Evolutionary conservation across 2,329 filamentous ascomycete species (phyloP).

Genomic region (Nigrograna mackinnonii): DNA sequence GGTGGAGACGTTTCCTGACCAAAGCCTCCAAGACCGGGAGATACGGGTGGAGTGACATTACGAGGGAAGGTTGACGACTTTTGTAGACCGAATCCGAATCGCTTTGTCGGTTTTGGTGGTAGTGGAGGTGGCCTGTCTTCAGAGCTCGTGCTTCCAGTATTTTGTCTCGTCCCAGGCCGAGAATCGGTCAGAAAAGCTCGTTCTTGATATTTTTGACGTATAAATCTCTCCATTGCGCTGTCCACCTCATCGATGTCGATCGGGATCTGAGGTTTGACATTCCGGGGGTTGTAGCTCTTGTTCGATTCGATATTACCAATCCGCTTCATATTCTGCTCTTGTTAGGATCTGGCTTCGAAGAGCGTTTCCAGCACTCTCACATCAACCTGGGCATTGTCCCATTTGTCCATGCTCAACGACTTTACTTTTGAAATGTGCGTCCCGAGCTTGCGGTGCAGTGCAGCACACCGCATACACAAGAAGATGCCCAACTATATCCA

Average conservation of each 20-base stretch:
- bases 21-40: slow-evolving; percentile 35
- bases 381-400: slow-evolving; percentile 95
- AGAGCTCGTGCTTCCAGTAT: slow-evolving; percentile 60
- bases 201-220: slow-evolving; percentile 89
- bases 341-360: slow-evolving; percentile 13
- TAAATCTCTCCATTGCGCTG: slow-evolving; percentile 92
- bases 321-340: slow-evolving; percentile 82
- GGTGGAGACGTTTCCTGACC: slow-evolving; percentile 38
- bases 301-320: slow-evolving; percentile 87
- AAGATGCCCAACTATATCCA: slow-evolving; percentile 80
- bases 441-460: slow-evolving; percentile 92
- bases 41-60: slow-evolving; percentile 52
- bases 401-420: slow-evolving; percentile 97
- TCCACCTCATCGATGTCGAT: slow-evolving; percentile 92
- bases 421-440: slow-evolving; percentile 99
- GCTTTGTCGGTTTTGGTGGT: slow-evolving; percentile 63
- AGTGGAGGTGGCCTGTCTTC: slow-evolving; percentile 58
- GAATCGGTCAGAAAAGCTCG: slow-evolving; percentile 51
- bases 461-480: slow-evolving; percentile 95
- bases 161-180: slow-evolving; percentile 51
- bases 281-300: slow-evolving; percentile 84
- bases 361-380: slow-evolving; percentile 53
- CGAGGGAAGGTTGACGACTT: slow-evolving; percentile 73
- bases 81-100: slow-evolving; percentile 67
- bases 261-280: slow-evolving; percentile 80